These are phyloP conservation scores for Botrytis fabae DNA, from an alignment of 2,329 filamentous ascomycete species.

Conservation along the genomic window DNA sequence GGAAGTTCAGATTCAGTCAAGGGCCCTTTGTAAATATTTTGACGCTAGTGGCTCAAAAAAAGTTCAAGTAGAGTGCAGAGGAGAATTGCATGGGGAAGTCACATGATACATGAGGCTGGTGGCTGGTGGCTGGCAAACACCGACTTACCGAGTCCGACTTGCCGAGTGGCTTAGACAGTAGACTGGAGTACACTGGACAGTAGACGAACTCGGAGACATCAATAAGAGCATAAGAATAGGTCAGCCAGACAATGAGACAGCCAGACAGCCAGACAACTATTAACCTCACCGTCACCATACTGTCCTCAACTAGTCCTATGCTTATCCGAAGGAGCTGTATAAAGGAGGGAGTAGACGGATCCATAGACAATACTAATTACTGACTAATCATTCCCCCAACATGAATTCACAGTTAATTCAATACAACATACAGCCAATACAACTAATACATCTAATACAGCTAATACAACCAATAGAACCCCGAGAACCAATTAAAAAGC, in stretches of 20 bases:
- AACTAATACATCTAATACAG: neutral
- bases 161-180: neutral
- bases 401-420: neutral
- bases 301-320: neutral
- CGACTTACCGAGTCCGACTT: neutral
- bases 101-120: neutral
- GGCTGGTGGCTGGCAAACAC: neutral
- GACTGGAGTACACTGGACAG: neutral
- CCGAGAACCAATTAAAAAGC: neutral
- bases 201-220: neutral
- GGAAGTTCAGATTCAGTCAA: neutral
- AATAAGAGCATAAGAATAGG: neutral
- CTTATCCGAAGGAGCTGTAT: neutral
- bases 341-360: too few species aligned
- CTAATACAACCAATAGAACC: slow-evolving; percentile 4
- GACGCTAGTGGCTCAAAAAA: slow-evolving; percentile 19
- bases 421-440: neutral
- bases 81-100: neutral
- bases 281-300: neutral
- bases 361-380: neutral
- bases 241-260: neutral
- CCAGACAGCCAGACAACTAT: neutral
- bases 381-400: neutral
- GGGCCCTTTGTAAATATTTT: slow-evolving; percentile 20
- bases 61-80: slow-evolving; percentile 4